Evolutionary conservation across 2,329 filamentous ascomycete genomes (phyloP), one percentile per base, ranked within the genome.

Genomic region (Aspergillus latus): DNA sequence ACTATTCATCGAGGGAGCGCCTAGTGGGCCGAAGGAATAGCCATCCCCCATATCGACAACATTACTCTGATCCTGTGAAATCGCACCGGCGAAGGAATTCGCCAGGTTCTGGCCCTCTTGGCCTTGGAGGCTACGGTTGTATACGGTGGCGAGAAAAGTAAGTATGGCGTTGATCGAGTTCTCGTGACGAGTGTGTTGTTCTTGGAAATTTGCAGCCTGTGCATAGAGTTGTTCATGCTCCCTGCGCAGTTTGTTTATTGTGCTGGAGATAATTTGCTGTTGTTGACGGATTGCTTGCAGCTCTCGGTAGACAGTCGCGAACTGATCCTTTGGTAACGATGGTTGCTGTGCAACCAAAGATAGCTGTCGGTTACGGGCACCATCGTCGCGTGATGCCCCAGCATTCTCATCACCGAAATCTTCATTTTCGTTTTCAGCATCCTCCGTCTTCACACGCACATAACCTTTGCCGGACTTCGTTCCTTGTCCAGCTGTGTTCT

Each of bases 111-210:
- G 85, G 1, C 84, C 83, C 32, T 86, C 87, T 65, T 93, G 88
- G 34, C 92, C 90, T 70, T 97, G 92, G 49, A 99, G 77, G 61
- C 91, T 96, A 67, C 95, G 88, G 61, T 96, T 89, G 76, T 97
- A 99, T 42, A 99, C 93, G 10, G 95, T 97, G 45, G 93, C 94
- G 16, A 99, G 82, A 73, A 99, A 97, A 48, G 92, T 96, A 42
- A 99, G 82, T 60, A 99, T 97, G n/a, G 93, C 93, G 68, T 97
- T 97, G 74, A 99, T 97, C 0, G 93, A 97, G 70, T 93, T 96
- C 71, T 99, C 94, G 68, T 99, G 94, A n/a, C 94, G 87, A 64
- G 93, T 92, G 68, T 97, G 93, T 69, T 96, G 86, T 57, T 85
- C 89, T 73, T 97, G 92, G 70, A 97, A 97, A 56, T 89, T 87